Percentiles rank a stretch among this genome's conserved stretches.
Conservation (phyloP, 78 protist genomes). For the Reticulomyxa filosa region DNA sequence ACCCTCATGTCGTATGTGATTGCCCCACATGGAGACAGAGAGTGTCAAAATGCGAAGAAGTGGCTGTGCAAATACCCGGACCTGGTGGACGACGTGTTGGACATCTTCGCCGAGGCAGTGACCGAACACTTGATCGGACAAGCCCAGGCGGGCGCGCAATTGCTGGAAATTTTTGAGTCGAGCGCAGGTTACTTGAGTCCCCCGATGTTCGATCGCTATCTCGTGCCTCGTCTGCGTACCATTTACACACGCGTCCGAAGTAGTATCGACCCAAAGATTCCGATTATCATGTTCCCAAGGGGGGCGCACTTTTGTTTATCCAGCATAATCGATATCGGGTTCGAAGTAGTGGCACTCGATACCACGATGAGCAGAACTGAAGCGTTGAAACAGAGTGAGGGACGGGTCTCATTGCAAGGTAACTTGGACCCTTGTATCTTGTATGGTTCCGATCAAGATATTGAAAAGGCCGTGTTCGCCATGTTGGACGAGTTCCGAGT, state of each 20-base stretch:
- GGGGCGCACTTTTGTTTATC: too few relatives aligned
- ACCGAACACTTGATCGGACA: conserved; percentile 33
- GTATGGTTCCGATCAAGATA: too few relatives aligned
- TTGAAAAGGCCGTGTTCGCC: too few relatives aligned
- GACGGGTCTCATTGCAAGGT: background rate
- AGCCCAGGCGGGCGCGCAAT: conserved; percentile 46
- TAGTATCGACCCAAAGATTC: too few relatives aligned
- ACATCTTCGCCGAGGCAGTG: too few relatives aligned
- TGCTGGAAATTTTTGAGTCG: conserved; percentile 50
- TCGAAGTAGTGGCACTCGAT: background rate
- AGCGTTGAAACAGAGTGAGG: background rate
- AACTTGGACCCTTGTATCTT: background rate
- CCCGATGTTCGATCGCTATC: conserved; percentile 6
- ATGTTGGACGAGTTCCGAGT: too few relatives aligned
- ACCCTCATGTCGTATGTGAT: conserved; percentile 62
- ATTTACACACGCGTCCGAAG: too few relatives aligned
- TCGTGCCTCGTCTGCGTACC: too few relatives aligned
- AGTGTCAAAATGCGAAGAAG: conserved; percentile 24
- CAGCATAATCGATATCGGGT: too few relatives aligned
- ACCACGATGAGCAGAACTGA: background rate
- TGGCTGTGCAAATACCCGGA: conserved; percentile 37
- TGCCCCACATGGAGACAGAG: conserved; percentile 46
- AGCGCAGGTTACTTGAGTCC: conserved; percentile 51
- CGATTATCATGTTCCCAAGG: too few relatives aligned
- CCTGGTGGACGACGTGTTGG: too few relatives aligned